These are phyloP conservation scores for Phytophthora kernoviae DNA, from an alignment of 352 stramenopile species.

Conservation along the genomic window DNA sequence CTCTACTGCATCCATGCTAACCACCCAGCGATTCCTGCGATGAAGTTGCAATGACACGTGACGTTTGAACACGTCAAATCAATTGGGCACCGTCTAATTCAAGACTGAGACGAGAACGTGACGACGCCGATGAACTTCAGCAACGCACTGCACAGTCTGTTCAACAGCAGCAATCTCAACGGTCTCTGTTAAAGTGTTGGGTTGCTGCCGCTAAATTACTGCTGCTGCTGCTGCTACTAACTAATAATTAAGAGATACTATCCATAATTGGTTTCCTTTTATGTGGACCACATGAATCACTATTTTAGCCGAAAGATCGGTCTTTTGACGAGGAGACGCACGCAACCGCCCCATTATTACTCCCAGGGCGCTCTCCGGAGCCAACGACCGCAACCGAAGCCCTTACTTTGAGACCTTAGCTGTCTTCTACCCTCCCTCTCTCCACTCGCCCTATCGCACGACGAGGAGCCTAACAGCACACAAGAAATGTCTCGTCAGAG, in stretches of 20 bases:
- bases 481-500: constrained; percentile 62
- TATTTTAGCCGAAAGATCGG: constrained; percentile 23
- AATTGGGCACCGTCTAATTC: constrained; percentile 14
- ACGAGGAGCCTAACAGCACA: constrained; percentile 11
- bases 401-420: constrained; percentile 4
- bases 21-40: not conserved
- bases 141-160: no score
- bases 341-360: constrained; percentile 16
- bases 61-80: constrained; percentile 1
- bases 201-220: no score
- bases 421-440: constrained; percentile 1
- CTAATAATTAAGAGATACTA: no score
- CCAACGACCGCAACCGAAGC: constrained; percentile 6
- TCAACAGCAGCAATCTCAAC: no score
- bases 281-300: constrained; percentile 17
- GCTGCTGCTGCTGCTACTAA: no score
- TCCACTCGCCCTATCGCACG: constrained; percentile 20
- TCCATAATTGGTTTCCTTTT: constrained; percentile 13
- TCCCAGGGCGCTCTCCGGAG: not conserved
- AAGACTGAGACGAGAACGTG: not conserved
- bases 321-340: constrained; percentile 30
- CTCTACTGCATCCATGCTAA: constrained; percentile 26
- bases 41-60: not conserved
- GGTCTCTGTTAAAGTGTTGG: no score
- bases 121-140: not conserved